Percentiles rank a stretch among this genome's conserved stretches.
Conservation (phyloP, 495 filamentous ascomycete genomes). For the Symbiotaphrina buchneri region DNA sequence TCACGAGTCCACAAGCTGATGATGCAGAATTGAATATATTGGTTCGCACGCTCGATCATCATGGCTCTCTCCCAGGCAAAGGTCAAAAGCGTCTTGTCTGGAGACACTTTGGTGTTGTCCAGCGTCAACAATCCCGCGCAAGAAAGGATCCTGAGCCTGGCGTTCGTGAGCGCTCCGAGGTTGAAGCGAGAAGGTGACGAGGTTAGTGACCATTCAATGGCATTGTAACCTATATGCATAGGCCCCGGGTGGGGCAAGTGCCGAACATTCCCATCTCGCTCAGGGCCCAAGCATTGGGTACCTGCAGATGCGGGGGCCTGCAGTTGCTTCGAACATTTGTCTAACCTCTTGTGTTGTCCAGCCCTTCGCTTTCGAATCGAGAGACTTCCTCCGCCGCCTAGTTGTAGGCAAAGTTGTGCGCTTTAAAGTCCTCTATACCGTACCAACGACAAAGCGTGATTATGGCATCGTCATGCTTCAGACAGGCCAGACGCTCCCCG, state of each 20-base stretch:
- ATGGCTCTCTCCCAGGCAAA: constrained; percentile 29
- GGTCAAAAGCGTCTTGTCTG: constrained; percentile 83
- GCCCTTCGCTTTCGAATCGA: constrained; percentile 75
- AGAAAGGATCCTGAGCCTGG: constrained; percentile 72
- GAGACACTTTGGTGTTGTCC: constrained; percentile 70
- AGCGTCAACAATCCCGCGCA: constrained; percentile 47
- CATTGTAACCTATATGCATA: no score
- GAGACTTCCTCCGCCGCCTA: constrained; percentile 68
- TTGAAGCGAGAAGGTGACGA: constrained; percentile 80
- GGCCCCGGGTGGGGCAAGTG: no score
- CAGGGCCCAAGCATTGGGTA: neutral
- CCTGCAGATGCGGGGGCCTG: constrained; percentile 5
- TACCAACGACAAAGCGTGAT: constrained; percentile 59
- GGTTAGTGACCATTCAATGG: constrained; percentile 17
- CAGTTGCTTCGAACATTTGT: constrained; percentile 1
- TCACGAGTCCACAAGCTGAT: no score
- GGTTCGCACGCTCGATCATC: constrained; percentile 1
- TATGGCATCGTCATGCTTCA: constrained; percentile 61
- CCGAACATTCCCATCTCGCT: no score
- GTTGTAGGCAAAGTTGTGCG: constrained; percentile 71
- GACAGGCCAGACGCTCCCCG: constrained; percentile 53
- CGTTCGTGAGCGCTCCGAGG: constrained; percentile 75
- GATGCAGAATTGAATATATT: neutral
- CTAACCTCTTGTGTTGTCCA: constrained; percentile 9
- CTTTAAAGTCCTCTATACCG: constrained; percentile 62